phyloP scores from a whole-genome alignment of 495 filamentous ascomycete genomes.

The Hyaloscypha finlandica region DNA sequence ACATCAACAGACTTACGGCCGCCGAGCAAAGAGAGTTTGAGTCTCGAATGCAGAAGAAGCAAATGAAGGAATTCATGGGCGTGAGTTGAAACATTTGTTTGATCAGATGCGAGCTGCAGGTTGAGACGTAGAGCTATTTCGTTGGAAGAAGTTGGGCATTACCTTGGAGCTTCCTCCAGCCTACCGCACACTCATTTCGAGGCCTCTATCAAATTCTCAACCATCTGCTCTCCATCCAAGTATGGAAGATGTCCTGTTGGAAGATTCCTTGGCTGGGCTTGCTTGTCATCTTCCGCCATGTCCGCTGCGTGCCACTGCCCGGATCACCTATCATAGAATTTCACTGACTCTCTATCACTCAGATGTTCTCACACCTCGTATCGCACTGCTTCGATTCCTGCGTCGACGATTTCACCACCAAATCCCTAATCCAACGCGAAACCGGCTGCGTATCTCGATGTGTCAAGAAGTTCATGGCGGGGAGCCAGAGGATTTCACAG shows the following conservation, averaged over 20 bases:
- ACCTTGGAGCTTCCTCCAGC: background rate
- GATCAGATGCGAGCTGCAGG: background rate
- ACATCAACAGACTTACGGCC: slow-evolving; percentile 60
- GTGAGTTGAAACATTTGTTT: slow-evolving; percentile 53
- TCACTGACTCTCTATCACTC: background rate
- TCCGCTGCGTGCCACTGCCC: background rate
- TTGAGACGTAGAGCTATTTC: background rate
- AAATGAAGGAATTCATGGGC: slow-evolving; percentile 98
- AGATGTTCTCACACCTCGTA: slow-evolving; percentile 98
- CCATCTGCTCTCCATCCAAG: background rate
- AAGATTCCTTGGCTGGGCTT: background rate
- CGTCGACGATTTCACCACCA: slow-evolving; percentile 97
- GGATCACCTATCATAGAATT: background rate
- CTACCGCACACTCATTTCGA: background rate
- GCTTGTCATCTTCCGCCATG: background rate
- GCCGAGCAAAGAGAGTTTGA: slow-evolving; percentile 91
- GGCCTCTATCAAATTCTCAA: background rate
- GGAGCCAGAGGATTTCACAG: slow-evolving; percentile 80
- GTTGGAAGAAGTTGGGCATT: background rate
- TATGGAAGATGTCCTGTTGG: background rate
- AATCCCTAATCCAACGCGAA: slow-evolving; percentile 82
- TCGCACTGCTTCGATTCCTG: slow-evolving; percentile 96
- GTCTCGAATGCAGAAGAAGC: slow-evolving; percentile 88
- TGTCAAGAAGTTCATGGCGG: slow-evolving; percentile 92
- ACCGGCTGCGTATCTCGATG: slow-evolving; percentile 89